Conservation (phyloP, 169 alveolate genomes). For the Cryptosporidium parvum region DNA sequence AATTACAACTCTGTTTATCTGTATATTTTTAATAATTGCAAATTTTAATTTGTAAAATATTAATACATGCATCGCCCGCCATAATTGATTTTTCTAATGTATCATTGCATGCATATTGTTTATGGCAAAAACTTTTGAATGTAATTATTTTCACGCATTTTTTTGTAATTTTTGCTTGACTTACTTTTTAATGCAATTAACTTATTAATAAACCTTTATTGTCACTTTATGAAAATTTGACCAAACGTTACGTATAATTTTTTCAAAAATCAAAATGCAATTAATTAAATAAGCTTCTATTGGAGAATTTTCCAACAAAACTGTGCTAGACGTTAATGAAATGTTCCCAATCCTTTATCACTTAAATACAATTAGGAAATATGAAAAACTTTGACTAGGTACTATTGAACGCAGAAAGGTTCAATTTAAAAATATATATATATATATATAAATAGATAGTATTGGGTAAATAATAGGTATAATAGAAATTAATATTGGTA, state of each 20-base stretch:
- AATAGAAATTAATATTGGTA: slow-evolving; percentile 3
- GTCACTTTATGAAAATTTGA: not conserved
- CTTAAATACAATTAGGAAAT: not conserved
- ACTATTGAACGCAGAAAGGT: not conserved
- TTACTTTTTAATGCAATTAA: not conserved
- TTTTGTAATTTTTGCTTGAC: no score
- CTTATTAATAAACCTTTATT: not conserved
- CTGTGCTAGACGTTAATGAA: slow-evolving; percentile 35
- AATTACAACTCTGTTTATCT: not conserved
- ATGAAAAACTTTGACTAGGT: not conserved
- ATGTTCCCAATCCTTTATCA: slow-evolving; percentile 20
- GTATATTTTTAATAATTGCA: no score
- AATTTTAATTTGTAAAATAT: not conserved
- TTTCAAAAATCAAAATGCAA: not conserved
- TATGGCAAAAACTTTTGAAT: no score
- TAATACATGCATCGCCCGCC: not conserved
- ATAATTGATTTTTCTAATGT: no score
- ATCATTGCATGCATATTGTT: not conserved
- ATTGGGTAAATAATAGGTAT: slow-evolving; percentile 10
- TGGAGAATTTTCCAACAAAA: not conserved
- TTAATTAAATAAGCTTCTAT: not conserved
- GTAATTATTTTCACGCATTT: not conserved
- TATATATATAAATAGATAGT: not conserved
- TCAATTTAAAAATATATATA: not conserved
- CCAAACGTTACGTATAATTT: slow-evolving; percentile 16